These are phyloP conservation scores for Mycena galericulata DNA, from an alignment of 768 basidiomycete genomes.

Conservation along the genomic window DNA sequence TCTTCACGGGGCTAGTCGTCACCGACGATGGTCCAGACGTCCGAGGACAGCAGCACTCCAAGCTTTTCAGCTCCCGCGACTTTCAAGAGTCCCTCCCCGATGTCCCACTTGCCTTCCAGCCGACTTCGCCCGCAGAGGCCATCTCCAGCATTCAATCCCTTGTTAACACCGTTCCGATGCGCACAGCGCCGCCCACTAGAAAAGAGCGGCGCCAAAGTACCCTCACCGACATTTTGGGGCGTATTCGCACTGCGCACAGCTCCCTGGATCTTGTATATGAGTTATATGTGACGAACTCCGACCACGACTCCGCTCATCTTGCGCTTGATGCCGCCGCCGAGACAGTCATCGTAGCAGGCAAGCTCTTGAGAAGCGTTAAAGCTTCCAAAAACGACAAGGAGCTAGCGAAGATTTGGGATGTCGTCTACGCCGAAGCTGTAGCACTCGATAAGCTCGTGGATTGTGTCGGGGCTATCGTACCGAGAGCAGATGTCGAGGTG, in stretches of 20 bases:
- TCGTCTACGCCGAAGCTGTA: conserved; percentile 22
- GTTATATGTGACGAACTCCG: conserved; percentile 18
- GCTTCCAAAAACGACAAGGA: conserved; percentile 19
- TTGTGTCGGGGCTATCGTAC: conserved; percentile 22
- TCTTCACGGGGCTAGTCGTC: conserved; percentile 13
- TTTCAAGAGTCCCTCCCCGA: conserved; percentile 21
- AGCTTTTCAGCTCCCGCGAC: conserved; percentile 28
- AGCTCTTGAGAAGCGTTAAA: conserved; percentile 23
- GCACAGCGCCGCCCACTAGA: conserved; percentile 16
- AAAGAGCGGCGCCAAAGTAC: conserved; percentile 23
- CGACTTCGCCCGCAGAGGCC: conserved; percentile 15
- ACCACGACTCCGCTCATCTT: conserved; percentile 20
- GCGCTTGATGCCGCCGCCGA: conserved; percentile 25
- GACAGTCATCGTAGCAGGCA: conserved; percentile 23
- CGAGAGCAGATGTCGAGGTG: conserved; percentile 7
- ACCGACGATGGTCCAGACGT: conserved; percentile 23
- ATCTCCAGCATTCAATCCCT: conserved; percentile 20
- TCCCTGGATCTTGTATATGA: conserved; percentile 15
- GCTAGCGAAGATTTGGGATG: conserved; percentile 18
- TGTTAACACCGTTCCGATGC: conserved; percentile 7
- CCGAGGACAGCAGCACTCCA: conserved; percentile 28
- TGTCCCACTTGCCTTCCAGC: conserved; percentile 20
- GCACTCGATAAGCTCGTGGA: conserved; percentile 26
- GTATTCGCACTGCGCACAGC: conserved; percentile 18
- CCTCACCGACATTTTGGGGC: conserved; percentile 18